phyloP scores from a whole-genome alignment of 768 basidiomycete genomes.

The Fomitopsis pulvina region DNA sequence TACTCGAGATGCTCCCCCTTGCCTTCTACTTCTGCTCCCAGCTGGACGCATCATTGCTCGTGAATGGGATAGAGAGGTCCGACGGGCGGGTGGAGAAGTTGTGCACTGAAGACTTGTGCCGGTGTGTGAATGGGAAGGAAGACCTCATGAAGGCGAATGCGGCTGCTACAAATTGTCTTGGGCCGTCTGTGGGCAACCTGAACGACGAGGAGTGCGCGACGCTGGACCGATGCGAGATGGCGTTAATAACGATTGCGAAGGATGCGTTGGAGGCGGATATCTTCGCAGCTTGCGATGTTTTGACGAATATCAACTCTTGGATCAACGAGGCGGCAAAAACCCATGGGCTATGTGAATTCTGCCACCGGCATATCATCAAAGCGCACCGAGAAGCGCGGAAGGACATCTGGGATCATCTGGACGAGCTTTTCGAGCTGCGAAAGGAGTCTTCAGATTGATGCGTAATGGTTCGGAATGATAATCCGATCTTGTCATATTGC shows the following conservation, averaged over 20 bases:
- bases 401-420: not conserved
- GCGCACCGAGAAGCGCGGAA: not conserved
- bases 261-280: not conserved
- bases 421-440: not conserved
- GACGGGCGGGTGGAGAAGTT: conserved; percentile 9
- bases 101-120: conserved; percentile 3
- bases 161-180: not conserved
- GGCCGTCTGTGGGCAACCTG: not conserved
- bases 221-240: not conserved
- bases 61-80: conserved; percentile 3
- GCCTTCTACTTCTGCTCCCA: conserved; percentile 17
- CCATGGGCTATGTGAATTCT: not conserved
- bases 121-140: conserved; percentile 6
- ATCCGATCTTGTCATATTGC: too few species aligned
- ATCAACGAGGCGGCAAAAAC: not conserved
- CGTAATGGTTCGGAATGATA: too few species aligned
- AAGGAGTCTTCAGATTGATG: too few species aligned
- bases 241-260: not conserved
- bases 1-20: conserved; percentile 9
- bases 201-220: not conserved
- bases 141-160: not conserved
- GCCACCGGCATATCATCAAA: not conserved
- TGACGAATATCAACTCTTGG: not conserved
- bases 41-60: conserved; percentile 7
- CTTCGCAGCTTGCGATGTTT: not conserved